A percentile compares a stretch with the other conserved stretches of the same genome.
phyloP scores from a whole-genome alignment of 2,329 filamentous ascomycete species.

The Colletotrichum graminicola region DNA sequence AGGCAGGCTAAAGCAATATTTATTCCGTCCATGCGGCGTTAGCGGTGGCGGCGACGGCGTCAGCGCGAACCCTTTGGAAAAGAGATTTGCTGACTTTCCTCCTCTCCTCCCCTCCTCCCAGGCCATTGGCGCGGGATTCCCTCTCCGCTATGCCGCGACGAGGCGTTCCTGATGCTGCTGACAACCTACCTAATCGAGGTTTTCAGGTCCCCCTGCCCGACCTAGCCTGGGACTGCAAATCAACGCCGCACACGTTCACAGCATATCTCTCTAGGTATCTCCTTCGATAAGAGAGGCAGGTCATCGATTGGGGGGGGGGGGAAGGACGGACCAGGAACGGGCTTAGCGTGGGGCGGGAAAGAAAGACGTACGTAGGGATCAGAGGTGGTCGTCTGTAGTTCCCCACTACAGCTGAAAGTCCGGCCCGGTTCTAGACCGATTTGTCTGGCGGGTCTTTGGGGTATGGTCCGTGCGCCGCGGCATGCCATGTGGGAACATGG shows the following conservation, averaged over 20 bases:
- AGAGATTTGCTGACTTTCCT: conserved; percentile 25
- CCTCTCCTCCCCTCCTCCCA: too few species aligned
- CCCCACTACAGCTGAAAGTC: conserved; percentile 24
- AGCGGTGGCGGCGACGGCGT: conserved; percentile 8
- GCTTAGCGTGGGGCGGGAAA: conserved; percentile 12
- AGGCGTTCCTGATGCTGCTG: conserved; percentile 17
- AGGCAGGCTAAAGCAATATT: conserved; percentile 1
- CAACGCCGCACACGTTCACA: neutral
- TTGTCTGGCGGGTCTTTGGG: neutral
- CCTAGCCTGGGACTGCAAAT: conserved; percentile 9
- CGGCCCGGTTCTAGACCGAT: conserved; percentile 23
- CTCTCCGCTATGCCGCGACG: conserved; percentile 29
- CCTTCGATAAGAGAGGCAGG: conserved; percentile 1
- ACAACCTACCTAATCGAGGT: neutral
- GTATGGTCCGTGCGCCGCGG: conserved; percentile 18
- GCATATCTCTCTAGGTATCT: neutral
- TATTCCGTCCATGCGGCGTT: conserved; percentile 12
- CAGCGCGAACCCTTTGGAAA: neutral
- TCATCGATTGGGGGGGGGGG: neutral
- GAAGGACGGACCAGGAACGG: conserved; percentile 12
- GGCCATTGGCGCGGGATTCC: neutral
- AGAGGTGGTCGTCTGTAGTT: neutral
- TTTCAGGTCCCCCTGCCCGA: too few species aligned
- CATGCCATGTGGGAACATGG: neutral
- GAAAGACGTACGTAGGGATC: conserved; percentile 7